Evolutionary conservation across 2,329 filamentous ascomycete genomes (phyloP).

Genomic region (Curvularia sp.): DNA sequence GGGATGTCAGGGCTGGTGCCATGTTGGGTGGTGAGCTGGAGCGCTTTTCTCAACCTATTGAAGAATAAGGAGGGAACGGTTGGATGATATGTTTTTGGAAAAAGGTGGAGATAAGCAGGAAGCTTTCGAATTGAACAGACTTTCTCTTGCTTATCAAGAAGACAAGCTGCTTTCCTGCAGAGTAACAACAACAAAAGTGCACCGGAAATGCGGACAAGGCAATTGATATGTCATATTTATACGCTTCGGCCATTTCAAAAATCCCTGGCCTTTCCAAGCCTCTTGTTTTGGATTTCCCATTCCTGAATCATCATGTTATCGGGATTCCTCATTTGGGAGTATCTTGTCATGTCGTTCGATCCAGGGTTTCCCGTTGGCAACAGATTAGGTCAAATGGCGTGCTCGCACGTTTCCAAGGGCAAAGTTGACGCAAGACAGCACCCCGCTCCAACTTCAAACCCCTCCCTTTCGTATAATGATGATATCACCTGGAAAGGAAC

Average conservation of each 20-base stretch:
- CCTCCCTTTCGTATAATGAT: neutral
- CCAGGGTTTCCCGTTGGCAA: conserved; percentile 28
- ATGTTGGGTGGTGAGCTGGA: conserved; percentile 27
- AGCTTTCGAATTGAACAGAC: neutral
- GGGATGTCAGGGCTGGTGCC: conserved; percentile 52
- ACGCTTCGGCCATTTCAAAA: neutral
- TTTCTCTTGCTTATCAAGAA: neutral
- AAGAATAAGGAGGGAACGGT: neutral
- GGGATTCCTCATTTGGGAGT: neutral
- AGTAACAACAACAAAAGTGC: neutral
- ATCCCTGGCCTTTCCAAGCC: neutral
- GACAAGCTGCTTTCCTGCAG: neutral
- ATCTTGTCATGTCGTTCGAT: neutral
- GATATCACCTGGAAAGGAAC: neutral
- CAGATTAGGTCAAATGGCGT: conserved; percentile 41
- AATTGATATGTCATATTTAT: neutral
- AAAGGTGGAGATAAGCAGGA: neutral
- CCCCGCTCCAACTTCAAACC: conserved; percentile 1
- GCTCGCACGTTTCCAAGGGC: conserved; percentile 24
- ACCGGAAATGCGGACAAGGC: neutral
- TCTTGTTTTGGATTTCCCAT: neutral
- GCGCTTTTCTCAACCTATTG: neutral
- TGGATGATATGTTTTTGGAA: neutral
- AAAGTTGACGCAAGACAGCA: conserved; percentile 12
- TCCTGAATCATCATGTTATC: neutral